Evolutionary conservation across 768 basidiomycete genomes (phyloP).

Genomic region (Lenzites betulinus): DNA sequence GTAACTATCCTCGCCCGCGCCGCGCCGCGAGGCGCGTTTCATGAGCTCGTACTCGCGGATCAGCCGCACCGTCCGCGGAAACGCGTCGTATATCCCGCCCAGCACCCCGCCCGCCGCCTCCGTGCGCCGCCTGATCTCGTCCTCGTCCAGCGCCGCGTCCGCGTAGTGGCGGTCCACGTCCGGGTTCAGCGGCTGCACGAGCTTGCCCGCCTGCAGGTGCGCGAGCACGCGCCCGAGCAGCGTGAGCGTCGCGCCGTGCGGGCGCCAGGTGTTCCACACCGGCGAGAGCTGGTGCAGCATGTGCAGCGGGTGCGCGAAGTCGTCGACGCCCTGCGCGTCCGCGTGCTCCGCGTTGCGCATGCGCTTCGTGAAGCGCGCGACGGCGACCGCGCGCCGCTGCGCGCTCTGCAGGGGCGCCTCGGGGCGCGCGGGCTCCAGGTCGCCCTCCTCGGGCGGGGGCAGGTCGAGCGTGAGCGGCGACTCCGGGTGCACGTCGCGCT

Average conservation of each 20-base stretch:
- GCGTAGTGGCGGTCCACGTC: conserved; percentile 26
- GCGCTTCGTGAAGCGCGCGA: conserved; percentile 11
- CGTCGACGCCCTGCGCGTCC: conserved; percentile 29
- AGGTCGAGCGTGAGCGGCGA: conserved; percentile 31
- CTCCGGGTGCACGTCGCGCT: conserved; percentile 24
- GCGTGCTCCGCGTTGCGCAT: not conserved
- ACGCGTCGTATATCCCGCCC: conserved; percentile 47
- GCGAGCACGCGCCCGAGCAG: conserved; percentile 48
- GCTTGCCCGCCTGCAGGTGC: conserved; percentile 52
- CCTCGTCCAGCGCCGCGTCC: conserved; percentile 26
- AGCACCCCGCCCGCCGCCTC: conserved; percentile 45
- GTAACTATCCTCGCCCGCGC: conserved; percentile 11
- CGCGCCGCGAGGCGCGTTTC: conserved; percentile 13
- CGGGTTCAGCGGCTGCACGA: conserved; percentile 44
- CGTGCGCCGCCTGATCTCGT: conserved; percentile 29
- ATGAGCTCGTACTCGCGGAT: conserved; percentile 29
- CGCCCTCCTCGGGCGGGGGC: conserved; percentile 22
- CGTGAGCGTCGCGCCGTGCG: conserved; percentile 53
- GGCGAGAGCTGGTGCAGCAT: conserved; percentile 66
- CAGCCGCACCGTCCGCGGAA: conserved; percentile 46
- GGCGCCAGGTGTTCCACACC: conserved; percentile 64
- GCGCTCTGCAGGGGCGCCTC: conserved; percentile 21
- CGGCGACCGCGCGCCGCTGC: conserved; percentile 5
- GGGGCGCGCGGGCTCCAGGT: conserved; percentile 8
- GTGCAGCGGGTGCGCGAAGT: conserved; percentile 61